Evolutionary conservation across 768 basidiomycete genomes (phyloP).

Genomic region (Agrocybe praecox): DNA sequence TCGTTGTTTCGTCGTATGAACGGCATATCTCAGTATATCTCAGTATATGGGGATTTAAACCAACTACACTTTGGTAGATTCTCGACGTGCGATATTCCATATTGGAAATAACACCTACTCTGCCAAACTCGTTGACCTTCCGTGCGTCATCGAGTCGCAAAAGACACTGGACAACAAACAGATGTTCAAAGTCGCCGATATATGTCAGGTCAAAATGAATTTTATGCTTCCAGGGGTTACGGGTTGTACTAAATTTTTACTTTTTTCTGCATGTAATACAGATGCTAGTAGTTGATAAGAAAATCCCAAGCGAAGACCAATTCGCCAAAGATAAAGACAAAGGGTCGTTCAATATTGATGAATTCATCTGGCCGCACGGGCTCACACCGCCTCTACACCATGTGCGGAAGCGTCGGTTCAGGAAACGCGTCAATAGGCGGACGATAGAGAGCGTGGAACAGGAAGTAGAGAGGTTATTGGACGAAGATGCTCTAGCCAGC

Average conservation of each 20-base stretch:
- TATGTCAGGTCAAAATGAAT: constrained; percentile 75
- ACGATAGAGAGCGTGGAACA: constrained; percentile 95
- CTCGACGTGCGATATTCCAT: constrained; percentile 88
- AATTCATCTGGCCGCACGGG: constrained; percentile 97
- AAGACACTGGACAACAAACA: constrained; percentile 96
- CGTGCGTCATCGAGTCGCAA: constrained; percentile 91
- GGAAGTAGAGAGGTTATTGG: constrained; percentile 86
- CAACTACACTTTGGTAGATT: constrained; percentile 55
- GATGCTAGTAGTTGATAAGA: constrained; percentile 92
- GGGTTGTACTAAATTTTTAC: constrained; percentile 11
- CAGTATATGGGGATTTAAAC: background rate
- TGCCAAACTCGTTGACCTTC: constrained; percentile 94
- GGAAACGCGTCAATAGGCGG: constrained; percentile 87
- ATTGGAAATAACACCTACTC: constrained; percentile 79
- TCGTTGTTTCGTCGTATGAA: too few species aligned
- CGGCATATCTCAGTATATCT: too few species aligned
- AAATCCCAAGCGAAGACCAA: constrained; percentile 70
- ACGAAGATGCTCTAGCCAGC: constrained; percentile 74
- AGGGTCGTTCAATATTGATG: constrained; percentile 76
- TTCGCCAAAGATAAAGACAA: constrained; percentile 54
- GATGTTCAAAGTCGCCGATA: constrained; percentile 98
- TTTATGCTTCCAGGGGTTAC: constrained; percentile 8
- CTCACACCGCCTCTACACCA: constrained; percentile 92
- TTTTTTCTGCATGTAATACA: constrained; percentile 36
- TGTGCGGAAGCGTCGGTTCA: constrained; percentile 88